Evolutionary conservation across 2,329 filamentous ascomycete species (phyloP), one percentile per base, ranked within the genome.

Genomic region (Cladosporium sp.): DNA sequence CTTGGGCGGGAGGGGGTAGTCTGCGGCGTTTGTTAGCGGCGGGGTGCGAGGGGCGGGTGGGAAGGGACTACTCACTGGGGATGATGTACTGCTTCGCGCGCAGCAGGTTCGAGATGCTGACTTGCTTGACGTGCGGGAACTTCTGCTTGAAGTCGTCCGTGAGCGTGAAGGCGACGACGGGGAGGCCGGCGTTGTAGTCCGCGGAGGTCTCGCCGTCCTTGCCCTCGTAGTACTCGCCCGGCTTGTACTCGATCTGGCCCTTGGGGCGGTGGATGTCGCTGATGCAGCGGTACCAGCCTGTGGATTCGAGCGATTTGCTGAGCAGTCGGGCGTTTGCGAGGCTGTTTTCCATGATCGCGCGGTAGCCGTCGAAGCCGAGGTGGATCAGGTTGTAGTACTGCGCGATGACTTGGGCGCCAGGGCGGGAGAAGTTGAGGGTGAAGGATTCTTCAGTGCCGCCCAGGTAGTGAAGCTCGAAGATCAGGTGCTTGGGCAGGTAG

Each of bases 311-410:
- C 8, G 77, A 76, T 56, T 83, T 80, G 44, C 80, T 83, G 11
- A 87, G 70, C 1, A 86, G 65, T 2, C 84, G 75, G 1, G 84
- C 83, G 61, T 87, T 87, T 31, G 76, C 66, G 35, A 87, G 70
- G 45, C 80, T 81, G 62, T 85, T 86, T 63, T 86, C 83, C 79
- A 83, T 86, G 55, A 85, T 77, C 34, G 72, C 70, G 9, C 75
- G 76, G 68, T 84, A 89, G 9, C 85, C 85, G 2, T 73, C 71
- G 66, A 82, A 84, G 2, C 85, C 85, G 0, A 88, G 76, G 57
- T 86, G 84, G 55, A 88, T 82, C 10, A 88, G 72, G 60, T 88
- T 87, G 69, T 82, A 88, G 68, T 88, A 88, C 63, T 88, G 85
- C 0, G 77, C 83, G 55, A 87, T 82, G 53, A 88, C 74, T 56